Percentiles rank a stretch among this genome's conserved stretches.
These are phyloP conservation scores for Vanrija humicola DNA, from an alignment of 1,284 basidiomycete species.

Conservation along the genomic window DNA sequence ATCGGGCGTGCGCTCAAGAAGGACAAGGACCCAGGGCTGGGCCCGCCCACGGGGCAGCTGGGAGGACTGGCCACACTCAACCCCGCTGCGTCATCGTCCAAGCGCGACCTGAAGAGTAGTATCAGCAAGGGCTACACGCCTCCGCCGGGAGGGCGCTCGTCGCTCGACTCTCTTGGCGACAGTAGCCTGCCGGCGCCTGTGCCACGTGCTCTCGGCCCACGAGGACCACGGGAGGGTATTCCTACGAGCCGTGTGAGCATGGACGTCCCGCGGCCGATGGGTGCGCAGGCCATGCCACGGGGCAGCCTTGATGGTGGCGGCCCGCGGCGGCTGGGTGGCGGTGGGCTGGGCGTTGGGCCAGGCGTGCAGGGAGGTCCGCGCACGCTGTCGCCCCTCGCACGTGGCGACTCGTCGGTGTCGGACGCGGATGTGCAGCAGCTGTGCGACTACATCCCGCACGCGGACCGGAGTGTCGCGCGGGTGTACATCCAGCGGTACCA, in stretches of 20 bases:
- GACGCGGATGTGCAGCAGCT: constrained; percentile 59
- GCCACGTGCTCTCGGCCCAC: no score
- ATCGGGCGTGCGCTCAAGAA: constrained; percentile 35
- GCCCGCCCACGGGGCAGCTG: not conserved
- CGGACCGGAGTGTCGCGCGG: constrained; percentile 63
- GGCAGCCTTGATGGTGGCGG: no score
- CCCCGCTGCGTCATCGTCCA: not conserved
- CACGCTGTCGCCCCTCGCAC: constrained; percentile 5
- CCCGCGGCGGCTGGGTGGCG: no score
- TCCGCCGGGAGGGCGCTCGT: not conserved
- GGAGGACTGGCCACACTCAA: not conserved
- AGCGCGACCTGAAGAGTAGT: constrained; percentile 4
- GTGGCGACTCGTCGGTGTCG: not conserved
- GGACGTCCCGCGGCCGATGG: no score
- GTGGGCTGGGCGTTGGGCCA: no score
- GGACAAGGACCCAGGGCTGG: constrained; percentile 20
- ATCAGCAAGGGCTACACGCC: not conserved
- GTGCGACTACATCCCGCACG: constrained; percentile 68
- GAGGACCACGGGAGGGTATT: no score
- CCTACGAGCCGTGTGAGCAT: no score
- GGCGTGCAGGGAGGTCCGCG: no score
- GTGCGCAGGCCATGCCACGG: no score
- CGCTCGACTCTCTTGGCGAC: no score
- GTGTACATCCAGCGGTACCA: constrained; percentile 66
- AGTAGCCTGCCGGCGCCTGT: no score